Percentiles rank a stretch among this genome's conserved stretches.
Conservation (phyloP, 1,139 yeast species). For the Lodderomyces margitis region DNA sequence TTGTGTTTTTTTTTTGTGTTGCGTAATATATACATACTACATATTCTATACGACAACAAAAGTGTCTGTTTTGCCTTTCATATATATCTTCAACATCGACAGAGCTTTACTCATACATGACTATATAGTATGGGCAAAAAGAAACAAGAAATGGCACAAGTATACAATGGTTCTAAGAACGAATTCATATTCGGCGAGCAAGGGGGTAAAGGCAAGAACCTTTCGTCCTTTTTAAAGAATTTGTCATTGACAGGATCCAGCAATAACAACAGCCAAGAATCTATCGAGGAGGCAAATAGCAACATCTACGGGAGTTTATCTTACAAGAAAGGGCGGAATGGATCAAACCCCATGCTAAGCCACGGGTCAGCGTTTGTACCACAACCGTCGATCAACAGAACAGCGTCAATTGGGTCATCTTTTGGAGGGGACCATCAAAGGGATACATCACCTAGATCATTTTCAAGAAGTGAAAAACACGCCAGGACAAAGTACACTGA, state of each 20-base stretch:
- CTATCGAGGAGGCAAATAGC: conserved; percentile 32
- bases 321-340: conserved; percentile 19
- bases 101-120: too few relatives aligned
- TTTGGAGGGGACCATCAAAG: background rate
- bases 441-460: conserved; percentile 8
- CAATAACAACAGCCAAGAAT: conserved; percentile 9
- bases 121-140: conserved; percentile 37
- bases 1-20: too few relatives aligned
- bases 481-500: conserved; percentile 45
- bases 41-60: conserved; percentile 3
- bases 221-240: conserved; percentile 57
- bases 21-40: too few relatives aligned
- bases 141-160: conserved; percentile 59
- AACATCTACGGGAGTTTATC: conserved; percentile 42
- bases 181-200: conserved; percentile 68
- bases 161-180: conserved; percentile 45
- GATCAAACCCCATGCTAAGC: conserved; percentile 12
- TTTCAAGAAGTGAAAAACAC: conserved; percentile 7
- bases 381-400: conserved; percentile 19
- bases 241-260: conserved; percentile 34
- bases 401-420: conserved; percentile 19
- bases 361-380: conserved; percentile 16
- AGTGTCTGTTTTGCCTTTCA: too few relatives aligned
- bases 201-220: conserved; percentile 66
- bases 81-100: too few relatives aligned